phyloP scores from a whole-genome alignment of 192 early-diverging fungal species.

The Gigaspora rosea region DNA sequence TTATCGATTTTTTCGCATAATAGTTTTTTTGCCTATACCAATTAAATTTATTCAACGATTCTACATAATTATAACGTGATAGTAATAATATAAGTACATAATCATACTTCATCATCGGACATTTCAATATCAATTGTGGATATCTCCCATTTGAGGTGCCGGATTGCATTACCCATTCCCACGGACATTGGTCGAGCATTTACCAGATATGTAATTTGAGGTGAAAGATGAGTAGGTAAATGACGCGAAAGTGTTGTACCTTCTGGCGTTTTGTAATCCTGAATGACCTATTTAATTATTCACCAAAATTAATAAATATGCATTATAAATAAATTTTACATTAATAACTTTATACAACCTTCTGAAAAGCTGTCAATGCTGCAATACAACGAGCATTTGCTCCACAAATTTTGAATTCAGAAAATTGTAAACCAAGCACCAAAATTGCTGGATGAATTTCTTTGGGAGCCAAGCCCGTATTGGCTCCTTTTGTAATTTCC shows the following conservation, averaged over 20 bases:
- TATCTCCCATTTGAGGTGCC: slow-evolving; percentile 88
- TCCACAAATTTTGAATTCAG: slow-evolving; percentile 82
- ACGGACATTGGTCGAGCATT: slow-evolving; percentile 85
- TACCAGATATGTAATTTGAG: slow-evolving; percentile 89
- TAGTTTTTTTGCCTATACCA: slow-evolving; percentile 61
- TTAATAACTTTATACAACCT: slow-evolving; percentile 47
- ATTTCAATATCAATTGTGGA: slow-evolving; percentile 72
- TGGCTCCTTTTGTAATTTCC: slow-evolving; percentile 54
- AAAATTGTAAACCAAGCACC: slow-evolving; percentile 84
- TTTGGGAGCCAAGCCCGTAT: slow-evolving; percentile 48
- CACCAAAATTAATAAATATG: not conserved
- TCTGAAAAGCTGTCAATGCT: slow-evolving; percentile 83
- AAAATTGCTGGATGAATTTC: slow-evolving; percentile 87
- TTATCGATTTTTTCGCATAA: slow-evolving; percentile 77
- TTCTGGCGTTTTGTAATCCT: slow-evolving; percentile 87
- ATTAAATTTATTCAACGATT: too few species aligned
- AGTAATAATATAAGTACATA: too few species aligned
- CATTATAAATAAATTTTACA: not conserved
- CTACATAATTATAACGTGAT: too few species aligned
- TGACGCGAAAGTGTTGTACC: slow-evolving; percentile 77
- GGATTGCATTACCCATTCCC: slow-evolving; percentile 91
- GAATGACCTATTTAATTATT: slow-evolving; percentile 67
- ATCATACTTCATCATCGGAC: slow-evolving; percentile 80
- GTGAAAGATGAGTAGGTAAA: slow-evolving; percentile 78
- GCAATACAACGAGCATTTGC: slow-evolving; percentile 91